A percentile compares a stretch with the other conserved stretches of the same genome.
Conservation (phyloP, 495 filamentous ascomycete genomes). For the Neurospora hispaniola region DNA sequence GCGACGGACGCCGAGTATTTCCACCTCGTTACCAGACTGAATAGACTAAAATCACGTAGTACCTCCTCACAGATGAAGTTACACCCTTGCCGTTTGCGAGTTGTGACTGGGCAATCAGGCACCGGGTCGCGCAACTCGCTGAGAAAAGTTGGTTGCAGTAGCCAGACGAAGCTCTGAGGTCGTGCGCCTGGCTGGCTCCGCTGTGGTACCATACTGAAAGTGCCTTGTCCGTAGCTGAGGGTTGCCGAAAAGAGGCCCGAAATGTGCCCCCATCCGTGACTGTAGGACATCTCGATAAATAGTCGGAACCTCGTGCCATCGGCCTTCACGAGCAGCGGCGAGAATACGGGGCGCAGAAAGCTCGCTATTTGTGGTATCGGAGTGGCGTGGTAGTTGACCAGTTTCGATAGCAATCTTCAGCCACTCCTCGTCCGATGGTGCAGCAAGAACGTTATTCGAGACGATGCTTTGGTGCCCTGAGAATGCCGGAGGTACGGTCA, state of each 20-base stretch:
- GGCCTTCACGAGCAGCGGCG: conserved; percentile 35
- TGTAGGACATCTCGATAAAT: background rate
- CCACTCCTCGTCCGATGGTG: conserved; percentile 61
- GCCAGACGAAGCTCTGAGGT: background rate
- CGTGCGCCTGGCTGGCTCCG: background rate
- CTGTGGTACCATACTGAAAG: background rate
- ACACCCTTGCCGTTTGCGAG: background rate
- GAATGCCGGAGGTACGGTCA: background rate
- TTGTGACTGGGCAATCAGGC: background rate
- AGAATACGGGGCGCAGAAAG: conserved; percentile 30
- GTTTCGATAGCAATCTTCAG: conserved; percentile 67
- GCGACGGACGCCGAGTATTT: background rate
- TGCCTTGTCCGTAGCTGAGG: background rate
- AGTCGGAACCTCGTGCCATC: conserved; percentile 40
- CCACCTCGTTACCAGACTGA: background rate
- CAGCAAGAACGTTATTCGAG: background rate
- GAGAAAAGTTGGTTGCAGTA: background rate
- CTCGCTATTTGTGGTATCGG: conserved; percentile 25
- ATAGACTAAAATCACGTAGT: background rate
- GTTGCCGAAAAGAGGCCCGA: background rate
- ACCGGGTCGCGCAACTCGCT: background rate
- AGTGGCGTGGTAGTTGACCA: conserved; percentile 36
- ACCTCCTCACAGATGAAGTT: background rate
- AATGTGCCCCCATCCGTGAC: background rate
- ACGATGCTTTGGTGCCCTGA: background rate